Base-by-base conservation (phyloP, 2,329 filamentous ascomycete genomes). In the Bretziella fagacearum region DNA sequence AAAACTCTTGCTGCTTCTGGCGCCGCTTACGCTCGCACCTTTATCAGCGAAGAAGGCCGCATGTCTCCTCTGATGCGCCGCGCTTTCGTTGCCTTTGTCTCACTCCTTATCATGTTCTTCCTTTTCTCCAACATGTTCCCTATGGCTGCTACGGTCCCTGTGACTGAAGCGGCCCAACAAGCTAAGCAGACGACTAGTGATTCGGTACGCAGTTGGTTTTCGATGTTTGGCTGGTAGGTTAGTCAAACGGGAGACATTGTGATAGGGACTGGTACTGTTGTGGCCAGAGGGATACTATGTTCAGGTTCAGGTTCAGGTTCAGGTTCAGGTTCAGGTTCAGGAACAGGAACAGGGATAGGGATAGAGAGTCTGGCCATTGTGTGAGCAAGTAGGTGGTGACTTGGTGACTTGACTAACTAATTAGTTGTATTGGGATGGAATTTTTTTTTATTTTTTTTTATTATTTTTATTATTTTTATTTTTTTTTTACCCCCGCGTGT, bases 1-100 rank as follows among this genome's bases (percentile, higher is more conserved):
- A 56, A 56, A 51, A 49, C 46, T 18, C 42, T 51, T 4, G 22
- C 33, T 6, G 32, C 46, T 33, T 30, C 42, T 33, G 46, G 53
- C 36, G 44, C 41, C 11, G n/a, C 49, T 13, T 53, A 51, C 51
- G 49, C 35, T 13, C 46, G 50, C n/a, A 44, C 39, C 39, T 50
- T 51, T 25, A 53, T 53, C 45, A 53, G 49, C 41, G 54, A 56
- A 6, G 53, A 55, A 32, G 52, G 52, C 27, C 53, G 53, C 27
- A 46, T 56, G 13, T 53, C 54, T 15, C 53, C 55, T 11, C 53
- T 55, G 11, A 51, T 56, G 39, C 51, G 54, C 20, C 55, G 55
- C 13, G 47, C 45, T 27, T 30, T 55, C 32, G 30, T 55, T 33
- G 44, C 54, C 6, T 54, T 45, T 27, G 35, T 53, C 8, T 45